These are phyloP conservation scores for Lachancea thermotolerans DNA, from an alignment of 805 yeast species.

Conservation along the genomic window DNA sequence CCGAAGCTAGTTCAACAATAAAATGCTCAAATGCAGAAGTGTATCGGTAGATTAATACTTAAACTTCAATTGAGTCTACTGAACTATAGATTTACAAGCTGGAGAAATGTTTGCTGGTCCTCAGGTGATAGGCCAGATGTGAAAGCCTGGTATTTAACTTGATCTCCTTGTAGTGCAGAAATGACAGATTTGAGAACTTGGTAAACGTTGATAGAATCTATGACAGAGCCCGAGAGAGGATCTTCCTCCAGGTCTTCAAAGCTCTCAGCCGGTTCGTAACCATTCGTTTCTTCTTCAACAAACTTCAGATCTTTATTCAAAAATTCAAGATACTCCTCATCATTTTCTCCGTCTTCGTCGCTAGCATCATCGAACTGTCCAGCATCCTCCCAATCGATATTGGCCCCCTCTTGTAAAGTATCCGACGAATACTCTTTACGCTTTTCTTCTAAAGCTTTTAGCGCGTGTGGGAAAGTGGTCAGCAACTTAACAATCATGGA, in stretches of 20 bases:
- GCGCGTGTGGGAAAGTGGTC: slow-evolving; percentile 63
- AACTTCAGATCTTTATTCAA: slow-evolving; percentile 36
- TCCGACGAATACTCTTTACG: slow-evolving; percentile 45
- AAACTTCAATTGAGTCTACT: not conserved
- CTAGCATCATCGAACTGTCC: slow-evolving; percentile 24
- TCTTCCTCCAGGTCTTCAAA: slow-evolving; percentile 79
- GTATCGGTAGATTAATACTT: not conserved
- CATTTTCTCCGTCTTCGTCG: slow-evolving; percentile 30
- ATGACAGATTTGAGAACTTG: slow-evolving; percentile 54
- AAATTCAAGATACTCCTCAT: slow-evolving; percentile 44
- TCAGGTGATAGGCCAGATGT: slow-evolving; percentile 36
- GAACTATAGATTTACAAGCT: slow-evolving; percentile 15
- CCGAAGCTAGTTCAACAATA: no score
- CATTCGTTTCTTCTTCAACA: slow-evolving; percentile 29
- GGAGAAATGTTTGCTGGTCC: slow-evolving; percentile 31
- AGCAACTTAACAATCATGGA: slow-evolving; percentile 45
- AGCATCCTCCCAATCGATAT: slow-evolving; percentile 13
- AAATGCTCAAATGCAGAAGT: not conserved
- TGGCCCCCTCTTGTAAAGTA: slow-evolving; percentile 20
- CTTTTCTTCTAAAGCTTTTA: slow-evolving; percentile 54
- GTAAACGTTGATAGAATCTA: slow-evolving; percentile 72
- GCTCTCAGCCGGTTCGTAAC: slow-evolving; percentile 39
- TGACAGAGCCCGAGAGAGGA: slow-evolving; percentile 68
- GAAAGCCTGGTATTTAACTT: slow-evolving; percentile 42
- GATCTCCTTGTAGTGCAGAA: slow-evolving; percentile 43